These are phyloP conservation scores for Colletotrichum sp. DNA, from an alignment of 2,329 filamentous ascomycete species.

Conservation along the genomic window DNA sequence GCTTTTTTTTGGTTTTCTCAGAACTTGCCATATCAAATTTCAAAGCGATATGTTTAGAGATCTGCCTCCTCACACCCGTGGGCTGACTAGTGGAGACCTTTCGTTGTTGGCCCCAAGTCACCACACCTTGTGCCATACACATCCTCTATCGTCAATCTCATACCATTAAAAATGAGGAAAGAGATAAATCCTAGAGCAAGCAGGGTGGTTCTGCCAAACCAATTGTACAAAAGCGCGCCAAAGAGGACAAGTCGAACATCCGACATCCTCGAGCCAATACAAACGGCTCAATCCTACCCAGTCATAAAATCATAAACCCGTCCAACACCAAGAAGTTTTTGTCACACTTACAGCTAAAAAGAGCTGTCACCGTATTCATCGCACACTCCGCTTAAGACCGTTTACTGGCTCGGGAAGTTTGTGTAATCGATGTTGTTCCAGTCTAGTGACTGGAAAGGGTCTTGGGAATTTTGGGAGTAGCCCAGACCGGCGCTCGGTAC, in stretches of 20 bases:
- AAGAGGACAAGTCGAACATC: not conserved
- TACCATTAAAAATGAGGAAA: slow-evolving; percentile 6
- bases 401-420: slow-evolving; percentile 33
- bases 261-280: not conserved
- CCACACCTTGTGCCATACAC: not conserved
- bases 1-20: not conserved
- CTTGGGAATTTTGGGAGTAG: slow-evolving; percentile 59
- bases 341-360: not conserved
- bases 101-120: not conserved
- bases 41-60: slow-evolving; percentile 13
- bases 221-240: slow-evolving; percentile 10
- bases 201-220: slow-evolving; percentile 1
- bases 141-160: slow-evolving; percentile 13
- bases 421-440: slow-evolving; percentile 42
- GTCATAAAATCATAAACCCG: slow-evolving; percentile 17
- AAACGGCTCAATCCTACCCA: slow-evolving; percentile 7
- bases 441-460: slow-evolving; percentile 49
- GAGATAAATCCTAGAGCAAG: slow-evolving; percentile 8
- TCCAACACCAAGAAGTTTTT: not conserved
- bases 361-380: not conserved
- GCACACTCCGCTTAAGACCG: not conserved
- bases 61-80: not conserved
- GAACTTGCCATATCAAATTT: slow-evolving; percentile 18
- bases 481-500: slow-evolving; percentile 55
- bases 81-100: not conserved